Evolutionary conservation across 176 grass and related monocot species (phyloP).

Genomic region (Tuctoria greenei): DNA sequence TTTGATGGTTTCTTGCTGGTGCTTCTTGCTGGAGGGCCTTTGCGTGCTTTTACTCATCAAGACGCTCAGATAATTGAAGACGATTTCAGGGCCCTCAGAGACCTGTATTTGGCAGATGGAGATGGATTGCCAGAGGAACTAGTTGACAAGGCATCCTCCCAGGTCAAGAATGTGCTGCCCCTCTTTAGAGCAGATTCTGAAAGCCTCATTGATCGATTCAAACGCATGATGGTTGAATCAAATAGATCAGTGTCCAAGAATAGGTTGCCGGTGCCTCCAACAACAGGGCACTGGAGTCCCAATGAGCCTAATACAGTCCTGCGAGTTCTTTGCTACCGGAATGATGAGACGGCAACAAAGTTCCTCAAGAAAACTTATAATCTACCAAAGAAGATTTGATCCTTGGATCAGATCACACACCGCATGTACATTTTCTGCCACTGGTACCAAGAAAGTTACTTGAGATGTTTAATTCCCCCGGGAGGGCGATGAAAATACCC

Average conservation of each 20-base stretch:
- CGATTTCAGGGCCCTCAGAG: constrained; percentile 78
- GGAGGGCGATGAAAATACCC: constrained; percentile 6
- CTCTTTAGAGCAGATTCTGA: constrained; percentile 72
- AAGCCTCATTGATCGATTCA: constrained; percentile 73
- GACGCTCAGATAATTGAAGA: constrained; percentile 70
- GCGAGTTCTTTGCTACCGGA: constrained; percentile 85
- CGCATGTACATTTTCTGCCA: constrained; percentile 36
- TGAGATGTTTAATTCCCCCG: neutral
- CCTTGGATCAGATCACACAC: constrained; percentile 12
- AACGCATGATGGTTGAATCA: constrained; percentile 57
- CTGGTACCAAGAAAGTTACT: constrained; percentile 12
- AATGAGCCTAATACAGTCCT: constrained; percentile 85
- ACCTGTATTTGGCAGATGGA: constrained; percentile 83
- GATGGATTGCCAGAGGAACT: constrained; percentile 93
- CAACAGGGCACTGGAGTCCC: constrained; percentile 80
- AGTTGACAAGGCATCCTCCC: constrained; percentile 84
- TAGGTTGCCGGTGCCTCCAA: constrained; percentile 64
- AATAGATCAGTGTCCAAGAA: constrained; percentile 52
- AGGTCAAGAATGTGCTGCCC: constrained; percentile 88
- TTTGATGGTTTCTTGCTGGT: constrained; percentile 95
- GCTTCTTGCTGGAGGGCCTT: constrained; percentile 82
- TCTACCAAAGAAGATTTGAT: constrained; percentile 87
- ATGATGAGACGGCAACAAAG: constrained; percentile 79
- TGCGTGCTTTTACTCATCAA: constrained; percentile 72
- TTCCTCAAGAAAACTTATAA: constrained; percentile 98